Conservation (phyloP, 1,284 basidiomycete species). For the Cutaneotrichosporon sp. region DNA sequence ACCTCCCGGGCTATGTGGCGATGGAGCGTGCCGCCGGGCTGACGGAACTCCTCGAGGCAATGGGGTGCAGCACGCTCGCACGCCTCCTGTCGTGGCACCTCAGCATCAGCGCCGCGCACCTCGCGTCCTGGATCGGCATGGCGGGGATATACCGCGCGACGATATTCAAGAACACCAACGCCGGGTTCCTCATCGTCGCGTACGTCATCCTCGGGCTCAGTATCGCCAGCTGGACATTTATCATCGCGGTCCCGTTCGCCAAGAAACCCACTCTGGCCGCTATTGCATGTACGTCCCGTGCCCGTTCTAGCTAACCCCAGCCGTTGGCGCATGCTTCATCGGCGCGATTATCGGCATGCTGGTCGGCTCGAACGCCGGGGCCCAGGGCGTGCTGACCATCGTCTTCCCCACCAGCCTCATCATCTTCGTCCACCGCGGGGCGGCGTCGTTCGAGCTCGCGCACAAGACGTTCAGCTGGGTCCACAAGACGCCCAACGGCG, state of each 20-base stretch:
- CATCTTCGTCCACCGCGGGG: constrained; percentile 63
- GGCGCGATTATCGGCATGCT: constrained; percentile 58
- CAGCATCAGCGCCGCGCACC: constrained; percentile 56
- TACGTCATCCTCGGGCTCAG: constrained; percentile 60
- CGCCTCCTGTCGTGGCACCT: constrained; percentile 66
- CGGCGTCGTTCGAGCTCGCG: constrained; percentile 63
- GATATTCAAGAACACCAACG: constrained; percentile 62
- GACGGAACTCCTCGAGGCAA: constrained; percentile 64
- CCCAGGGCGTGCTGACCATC: constrained; percentile 57
- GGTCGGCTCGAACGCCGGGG: constrained; percentile 53
- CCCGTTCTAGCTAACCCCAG: not conserved
- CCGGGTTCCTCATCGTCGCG: constrained; percentile 59
- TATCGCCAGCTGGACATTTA: constrained; percentile 31
- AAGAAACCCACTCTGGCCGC: constrained; percentile 27
- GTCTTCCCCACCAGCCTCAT: constrained; percentile 71
- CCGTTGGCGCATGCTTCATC: not conserved
- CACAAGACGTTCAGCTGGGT: constrained; percentile 55
- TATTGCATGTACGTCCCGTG: constrained; percentile 20
- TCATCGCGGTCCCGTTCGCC: constrained; percentile 31
- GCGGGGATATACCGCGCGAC: constrained; percentile 60
- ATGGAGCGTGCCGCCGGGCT: constrained; percentile 59
- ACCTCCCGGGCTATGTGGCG: constrained; percentile 64
- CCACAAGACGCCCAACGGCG: constrained; percentile 58
- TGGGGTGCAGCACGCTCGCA: constrained; percentile 65
- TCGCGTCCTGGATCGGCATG: constrained; percentile 64